phyloP scores from a whole-genome alignment of 2,329 filamentous ascomycete genomes.

The Fusarium sp. region DNA sequence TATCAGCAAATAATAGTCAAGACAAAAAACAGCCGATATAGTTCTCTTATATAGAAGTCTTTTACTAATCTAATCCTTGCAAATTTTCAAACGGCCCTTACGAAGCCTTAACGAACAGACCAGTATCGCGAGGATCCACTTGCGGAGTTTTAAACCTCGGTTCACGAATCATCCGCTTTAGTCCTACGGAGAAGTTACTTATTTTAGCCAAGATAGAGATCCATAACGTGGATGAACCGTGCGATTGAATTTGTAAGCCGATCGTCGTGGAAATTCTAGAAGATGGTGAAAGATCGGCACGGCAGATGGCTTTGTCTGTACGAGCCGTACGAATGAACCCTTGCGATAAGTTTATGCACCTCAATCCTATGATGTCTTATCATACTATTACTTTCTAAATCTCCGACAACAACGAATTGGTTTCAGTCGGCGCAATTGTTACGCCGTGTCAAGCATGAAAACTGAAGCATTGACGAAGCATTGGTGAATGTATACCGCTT shows the following conservation, averaged over 20 bases:
- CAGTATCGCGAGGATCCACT: background rate
- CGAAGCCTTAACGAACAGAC: background rate
- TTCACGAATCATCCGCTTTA: background rate
- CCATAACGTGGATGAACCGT: conserved; percentile 4
- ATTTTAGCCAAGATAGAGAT: background rate
- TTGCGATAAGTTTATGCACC: background rate
- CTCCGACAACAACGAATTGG: background rate
- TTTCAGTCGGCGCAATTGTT: background rate
- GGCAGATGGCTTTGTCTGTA: background rate
- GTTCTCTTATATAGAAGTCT: conserved; percentile 3
- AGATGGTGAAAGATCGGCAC: background rate
- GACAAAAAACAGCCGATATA: background rate
- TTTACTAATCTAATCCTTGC: background rate
- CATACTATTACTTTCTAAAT: background rate
- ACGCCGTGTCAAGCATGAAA: background rate
- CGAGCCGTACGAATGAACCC: background rate
- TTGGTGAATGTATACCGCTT: background rate
- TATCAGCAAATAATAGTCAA: background rate
- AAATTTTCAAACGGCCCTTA: background rate
- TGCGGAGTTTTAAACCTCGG: conserved; percentile 17
- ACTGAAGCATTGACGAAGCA: background rate
- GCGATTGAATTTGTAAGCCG: conserved; percentile 15
- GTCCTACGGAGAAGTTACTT: conserved; percentile 8
- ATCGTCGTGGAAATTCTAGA: background rate
- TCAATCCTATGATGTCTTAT: background rate